Evolutionary conservation across 2,329 filamentous ascomycete species (phyloP), one percentile per base, ranked within the genome.

Genomic region (Cadophora malorum): DNA sequence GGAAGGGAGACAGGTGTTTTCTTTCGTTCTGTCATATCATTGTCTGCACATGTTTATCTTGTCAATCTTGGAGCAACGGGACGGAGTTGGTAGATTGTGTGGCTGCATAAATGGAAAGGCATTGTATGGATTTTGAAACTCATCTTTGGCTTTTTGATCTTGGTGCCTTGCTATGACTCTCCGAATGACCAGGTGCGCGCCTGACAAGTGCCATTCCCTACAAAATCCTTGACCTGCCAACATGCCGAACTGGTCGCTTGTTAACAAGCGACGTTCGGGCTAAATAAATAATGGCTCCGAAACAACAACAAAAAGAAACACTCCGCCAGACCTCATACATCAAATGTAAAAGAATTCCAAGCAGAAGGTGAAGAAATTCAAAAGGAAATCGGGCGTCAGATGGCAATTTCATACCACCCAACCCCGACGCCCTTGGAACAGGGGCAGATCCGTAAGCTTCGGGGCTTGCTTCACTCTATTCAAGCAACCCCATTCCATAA

Each of bases 51-150:
- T 45, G 4, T 16, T 45, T 60, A 21, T 62, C 19, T 10, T 62
- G 25, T 47, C 16, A 23, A 8, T 33, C 9, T 49, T 35, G 59
- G 41, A 49, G 59, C 41, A 62, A 49, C 25, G 56, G 59, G 5
- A 49, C 49, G 59, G 59, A 62, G 59, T 62, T 49, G 25, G 59
- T 62, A 62, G 59, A 62, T 62, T 62, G 59, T 21, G 38, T 31
- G 59, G 59, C 41, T 62, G 19, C 59, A 62, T 50, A 62, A 62
- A 49, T 62, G 59, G 59, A 61, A 62, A 33, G 38, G 41, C 59
- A 62, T 49, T 50, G 59, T 50, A 31, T n/a, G 41, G 19, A 50
- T 49, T 21, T 47, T 31, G 5, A 12, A 62, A 49, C 14, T 1
- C 19, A 21, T 14, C 21, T 25, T 23, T n/a, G 19, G 14, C 23